Conservation (phyloP, 2,329 filamentous ascomycete species). For the Neoscytalidium dimidiatum region DNA sequence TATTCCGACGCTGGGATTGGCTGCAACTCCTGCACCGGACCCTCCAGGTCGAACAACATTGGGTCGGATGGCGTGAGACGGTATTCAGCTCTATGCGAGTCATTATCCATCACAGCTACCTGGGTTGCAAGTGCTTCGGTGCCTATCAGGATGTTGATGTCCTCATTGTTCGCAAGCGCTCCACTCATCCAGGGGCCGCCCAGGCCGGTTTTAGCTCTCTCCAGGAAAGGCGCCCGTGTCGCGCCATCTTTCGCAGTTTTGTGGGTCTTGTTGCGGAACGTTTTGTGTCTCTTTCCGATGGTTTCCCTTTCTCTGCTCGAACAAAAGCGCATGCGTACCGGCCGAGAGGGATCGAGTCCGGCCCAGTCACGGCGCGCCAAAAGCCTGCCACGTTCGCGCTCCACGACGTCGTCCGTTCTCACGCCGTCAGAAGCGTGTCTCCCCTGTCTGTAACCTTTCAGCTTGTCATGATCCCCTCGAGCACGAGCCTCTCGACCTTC, state of each 20-base stretch:
- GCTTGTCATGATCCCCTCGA: not conserved
- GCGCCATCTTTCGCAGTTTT: not conserved
- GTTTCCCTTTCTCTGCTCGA: conserved; percentile 30
- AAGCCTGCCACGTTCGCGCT: conserved; percentile 30
- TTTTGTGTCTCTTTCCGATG: conserved; percentile 37
- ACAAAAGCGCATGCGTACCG: conserved; percentile 31
- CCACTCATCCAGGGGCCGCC: conserved; percentile 23
- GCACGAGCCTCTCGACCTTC: not conserved
- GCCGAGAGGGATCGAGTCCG: conserved; percentile 32
- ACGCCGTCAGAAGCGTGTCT: not conserved
- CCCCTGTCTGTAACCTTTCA: not conserved
- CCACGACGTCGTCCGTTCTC: conserved; percentile 22
- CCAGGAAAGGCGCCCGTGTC: not conserved
- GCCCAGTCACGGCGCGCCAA: conserved; percentile 38
- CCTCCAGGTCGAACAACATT: conserved; percentile 37
- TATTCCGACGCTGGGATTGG: not conserved
- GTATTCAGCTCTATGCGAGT: not conserved
- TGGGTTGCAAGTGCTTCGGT: conserved; percentile 35
- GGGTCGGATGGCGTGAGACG: conserved; percentile 30
- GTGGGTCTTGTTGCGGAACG: not conserved
- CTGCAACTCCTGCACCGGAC: not conserved
- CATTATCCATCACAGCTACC: conserved; percentile 19
- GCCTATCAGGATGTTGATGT: conserved; percentile 39
- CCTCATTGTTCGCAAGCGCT: conserved; percentile 23
- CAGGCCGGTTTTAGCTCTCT: not conserved